These are phyloP conservation scores for Lophiostoma macrostomum DNA, from an alignment of 495 filamentous ascomycete species.

Conservation along the genomic window DNA sequence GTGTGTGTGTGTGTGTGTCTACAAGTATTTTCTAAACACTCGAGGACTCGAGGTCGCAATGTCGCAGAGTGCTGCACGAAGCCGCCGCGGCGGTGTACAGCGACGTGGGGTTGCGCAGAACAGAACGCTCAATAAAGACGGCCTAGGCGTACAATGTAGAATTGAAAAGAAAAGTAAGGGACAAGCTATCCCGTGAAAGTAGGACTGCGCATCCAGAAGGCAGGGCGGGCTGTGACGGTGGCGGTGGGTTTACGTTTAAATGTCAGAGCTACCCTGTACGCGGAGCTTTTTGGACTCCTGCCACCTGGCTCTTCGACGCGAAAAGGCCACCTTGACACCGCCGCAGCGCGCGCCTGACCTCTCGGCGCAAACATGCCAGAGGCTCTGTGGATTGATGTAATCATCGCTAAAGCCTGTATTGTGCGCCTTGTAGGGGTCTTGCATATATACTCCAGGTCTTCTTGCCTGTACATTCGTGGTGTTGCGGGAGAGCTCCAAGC, in stretches of 20 bases:
- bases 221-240: constrained; percentile 5
- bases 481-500: neutral
- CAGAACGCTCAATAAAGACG: too few relatives aligned
- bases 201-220: neutral
- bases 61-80: too few relatives aligned
- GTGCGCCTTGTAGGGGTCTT: neutral
- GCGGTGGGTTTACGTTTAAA: constrained; percentile 4
- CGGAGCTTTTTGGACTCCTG: constrained; percentile 7
- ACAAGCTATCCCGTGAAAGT: constrained; percentile 15
- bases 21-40: too few relatives aligned
- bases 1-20: too few relatives aligned
- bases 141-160: too few relatives aligned
- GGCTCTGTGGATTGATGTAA: too few relatives aligned
- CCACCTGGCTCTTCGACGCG: constrained; percentile 25
- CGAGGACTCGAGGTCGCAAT: too few relatives aligned
- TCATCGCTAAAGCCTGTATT: neutral
- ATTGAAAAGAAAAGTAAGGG: too few relatives aligned
- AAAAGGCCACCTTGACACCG: constrained; percentile 30
- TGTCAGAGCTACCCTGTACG: constrained; percentile 19
- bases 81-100: too few relatives aligned
- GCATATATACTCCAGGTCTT: neutral
- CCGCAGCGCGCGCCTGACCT: constrained; percentile 3
- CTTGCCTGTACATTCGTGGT: neutral
- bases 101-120: too few relatives aligned
- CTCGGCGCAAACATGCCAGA: too few relatives aligned